Evolutionary conservation across 2,329 filamentous ascomycete genomes (phyloP).

Genomic region (Epicoccum sorghinum): DNA sequence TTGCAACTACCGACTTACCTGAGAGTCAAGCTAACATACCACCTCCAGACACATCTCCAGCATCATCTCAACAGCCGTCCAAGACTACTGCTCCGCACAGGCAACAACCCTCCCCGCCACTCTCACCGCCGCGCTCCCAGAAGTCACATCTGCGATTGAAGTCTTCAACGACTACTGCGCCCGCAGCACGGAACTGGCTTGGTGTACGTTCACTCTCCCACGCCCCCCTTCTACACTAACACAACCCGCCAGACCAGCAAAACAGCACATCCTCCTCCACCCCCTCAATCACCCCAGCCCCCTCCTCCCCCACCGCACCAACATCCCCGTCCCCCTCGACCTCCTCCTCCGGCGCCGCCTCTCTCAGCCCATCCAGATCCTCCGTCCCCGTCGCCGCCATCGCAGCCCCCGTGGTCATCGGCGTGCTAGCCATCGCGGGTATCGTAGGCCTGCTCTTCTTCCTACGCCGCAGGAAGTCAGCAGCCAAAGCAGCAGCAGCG

Average conservation of each 20-base stretch:
- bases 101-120: neutral
- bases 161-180: constrained; percentile 8
- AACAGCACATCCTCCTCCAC: neutral
- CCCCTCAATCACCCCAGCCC: neutral
- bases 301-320: neutral
- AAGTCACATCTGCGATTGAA: neutral
- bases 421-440: constrained; percentile 4
- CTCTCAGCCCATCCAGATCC: neutral
- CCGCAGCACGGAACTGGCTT: constrained; percentile 5
- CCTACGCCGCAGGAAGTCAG: neutral
- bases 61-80: constrained; percentile 1
- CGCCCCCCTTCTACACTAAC: neutral
- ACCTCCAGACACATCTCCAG: neutral
- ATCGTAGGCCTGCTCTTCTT: constrained; percentile 6
- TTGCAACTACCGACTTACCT: neutral
- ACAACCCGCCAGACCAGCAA: neutral
- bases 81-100: neutral
- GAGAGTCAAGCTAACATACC: neutral
- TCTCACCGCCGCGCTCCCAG: neutral
- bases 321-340: neutral
- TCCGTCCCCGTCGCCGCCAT: constrained; percentile 16
- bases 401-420: constrained; percentile 8
- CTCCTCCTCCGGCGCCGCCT: neutral
- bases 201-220: constrained; percentile 1
- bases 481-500: neutral